Evolutionary conservation across 257 asterid species (phyloP).

Genomic region (Petunia axillaris): DNA sequence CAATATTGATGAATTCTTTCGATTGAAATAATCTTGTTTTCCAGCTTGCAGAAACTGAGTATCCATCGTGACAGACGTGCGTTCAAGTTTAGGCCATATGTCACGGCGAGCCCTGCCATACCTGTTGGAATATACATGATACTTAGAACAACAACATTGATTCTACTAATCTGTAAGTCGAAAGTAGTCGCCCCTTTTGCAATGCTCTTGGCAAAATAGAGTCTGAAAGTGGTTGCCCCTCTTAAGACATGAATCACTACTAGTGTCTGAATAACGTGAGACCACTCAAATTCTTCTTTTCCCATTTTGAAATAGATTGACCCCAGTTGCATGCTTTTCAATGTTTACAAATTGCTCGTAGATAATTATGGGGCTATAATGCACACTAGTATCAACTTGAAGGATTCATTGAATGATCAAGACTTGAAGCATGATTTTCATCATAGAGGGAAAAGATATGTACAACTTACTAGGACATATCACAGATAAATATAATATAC

Average conservation of each 20-base stretch:
- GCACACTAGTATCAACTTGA: constrained; percentile 12
- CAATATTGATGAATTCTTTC: constrained; percentile 98
- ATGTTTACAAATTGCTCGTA: not conserved
- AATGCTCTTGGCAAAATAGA: not conserved
- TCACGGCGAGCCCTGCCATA: constrained; percentile 99
- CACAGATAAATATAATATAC: constrained; percentile 33
- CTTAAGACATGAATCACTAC: not conserved
- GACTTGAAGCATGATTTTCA: constrained; percentile 16
- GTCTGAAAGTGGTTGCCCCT: not conserved
- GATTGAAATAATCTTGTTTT: constrained; percentile 92
- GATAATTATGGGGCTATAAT: not conserved
- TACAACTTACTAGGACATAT: constrained; percentile 52
- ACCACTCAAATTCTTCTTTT: not conserved
- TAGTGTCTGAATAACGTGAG: not conserved
- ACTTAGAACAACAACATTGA: constrained; percentile 1
- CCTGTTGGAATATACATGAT: constrained; percentile 43
- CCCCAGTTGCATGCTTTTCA: constrained; percentile 10
- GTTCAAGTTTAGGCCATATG: constrained; percentile 94
- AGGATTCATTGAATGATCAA: constrained; percentile 8
- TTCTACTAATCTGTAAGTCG: not conserved
- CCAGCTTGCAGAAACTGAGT: constrained; percentile 98
- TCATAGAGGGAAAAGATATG: constrained; percentile 1
- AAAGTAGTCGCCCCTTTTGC: not conserved
- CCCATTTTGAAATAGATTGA: constrained; percentile 10
- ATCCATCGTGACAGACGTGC: constrained; percentile 98